Percentiles rank a stretch among this genome's conserved stretches.
These are phyloP conservation scores for Volvariella volvacea DNA, from an alignment of 1,284 basidiomycete genomes.

Conservation along the genomic window DNA sequence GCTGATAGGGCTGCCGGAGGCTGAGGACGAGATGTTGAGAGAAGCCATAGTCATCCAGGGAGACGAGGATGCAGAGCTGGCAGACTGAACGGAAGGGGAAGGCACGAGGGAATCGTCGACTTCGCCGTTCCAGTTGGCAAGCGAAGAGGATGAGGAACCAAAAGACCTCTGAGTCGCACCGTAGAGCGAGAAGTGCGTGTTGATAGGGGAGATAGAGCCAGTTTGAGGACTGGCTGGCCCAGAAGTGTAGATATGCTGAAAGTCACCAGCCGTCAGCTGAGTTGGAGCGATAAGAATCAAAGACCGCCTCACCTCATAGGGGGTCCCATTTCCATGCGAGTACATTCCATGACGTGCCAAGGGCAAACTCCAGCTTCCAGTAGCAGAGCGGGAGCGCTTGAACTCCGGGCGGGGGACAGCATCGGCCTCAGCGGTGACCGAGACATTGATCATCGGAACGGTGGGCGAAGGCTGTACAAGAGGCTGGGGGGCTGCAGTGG, in stretches of 20 bases:
- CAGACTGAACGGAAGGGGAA: background rate
- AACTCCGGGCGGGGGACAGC: background rate
- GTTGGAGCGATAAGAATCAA: too few relatives aligned
- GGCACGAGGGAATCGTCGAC: background rate
- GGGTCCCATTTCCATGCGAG: background rate
- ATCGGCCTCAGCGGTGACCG: too few relatives aligned
- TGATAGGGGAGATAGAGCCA: background rate
- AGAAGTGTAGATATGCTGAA: background rate
- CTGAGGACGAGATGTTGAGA: background rate
- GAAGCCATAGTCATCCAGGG: background rate
- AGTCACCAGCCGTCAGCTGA: too few relatives aligned
- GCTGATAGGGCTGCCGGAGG: too few relatives aligned
- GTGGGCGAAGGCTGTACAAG: too few relatives aligned
- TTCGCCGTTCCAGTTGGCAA: slow-evolving; percentile 7
- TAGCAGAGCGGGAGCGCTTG: background rate
- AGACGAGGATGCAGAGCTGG: background rate
- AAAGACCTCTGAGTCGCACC: background rate
- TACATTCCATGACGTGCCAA: background rate
- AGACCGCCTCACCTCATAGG: too few relatives aligned
- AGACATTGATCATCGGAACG: too few relatives aligned
- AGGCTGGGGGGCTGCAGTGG: too few relatives aligned
- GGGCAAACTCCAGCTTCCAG: background rate
- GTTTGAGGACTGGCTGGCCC: background rate
- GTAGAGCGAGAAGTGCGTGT: background rate
- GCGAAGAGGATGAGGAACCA: background rate